Percentiles rank a stretch among this genome's conserved stretches.
Evolutionary conservation across 2,329 filamentous ascomycete genomes (phyloP).

Genomic region (Fusarium sp.): DNA sequence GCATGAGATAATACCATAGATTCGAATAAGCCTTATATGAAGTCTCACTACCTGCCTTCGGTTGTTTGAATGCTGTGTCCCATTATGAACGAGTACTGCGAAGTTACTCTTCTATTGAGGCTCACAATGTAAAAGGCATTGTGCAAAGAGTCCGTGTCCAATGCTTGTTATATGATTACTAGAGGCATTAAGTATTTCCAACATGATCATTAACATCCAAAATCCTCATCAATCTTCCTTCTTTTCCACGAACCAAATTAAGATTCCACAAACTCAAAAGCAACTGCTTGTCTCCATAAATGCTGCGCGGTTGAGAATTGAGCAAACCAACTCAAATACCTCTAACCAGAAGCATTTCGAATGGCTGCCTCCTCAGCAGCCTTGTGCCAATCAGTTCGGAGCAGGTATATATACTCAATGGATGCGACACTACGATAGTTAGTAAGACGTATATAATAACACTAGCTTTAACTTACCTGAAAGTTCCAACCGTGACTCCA

Average conservation of each 20-base stretch:
- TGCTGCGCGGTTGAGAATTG: neutral
- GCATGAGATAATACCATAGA: constrained; percentile 42
- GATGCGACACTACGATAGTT: constrained; percentile 58
- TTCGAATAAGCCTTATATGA: constrained; percentile 37
- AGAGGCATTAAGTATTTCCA: neutral
- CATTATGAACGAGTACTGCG: rapidly evolving
- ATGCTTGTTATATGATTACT: neutral
- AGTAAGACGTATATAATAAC: neutral
- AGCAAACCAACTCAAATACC: neutral
- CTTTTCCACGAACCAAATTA: neutral
- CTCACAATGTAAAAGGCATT: neutral
- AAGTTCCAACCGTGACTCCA: constrained; percentile 79
- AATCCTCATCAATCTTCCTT: neutral
- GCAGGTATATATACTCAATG: constrained; percentile 66
- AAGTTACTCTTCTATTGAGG: neutral
- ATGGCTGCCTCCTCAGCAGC: constrained; percentile 65
- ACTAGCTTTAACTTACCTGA: constrained; percentile 59
- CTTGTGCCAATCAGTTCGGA: constrained; percentile 65
- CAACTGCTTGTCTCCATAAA: neutral
- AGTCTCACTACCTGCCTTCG: constrained; percentile 6
- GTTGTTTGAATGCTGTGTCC: neutral
- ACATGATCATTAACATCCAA: neutral
- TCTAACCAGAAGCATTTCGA: constrained; percentile 61
- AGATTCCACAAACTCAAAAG: neutral
- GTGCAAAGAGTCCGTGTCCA: neutral